Evolutionary conservation across 805 yeast genomes (phyloP).

Genomic region (Wickerhamomyces subpelliculosus): DNA sequence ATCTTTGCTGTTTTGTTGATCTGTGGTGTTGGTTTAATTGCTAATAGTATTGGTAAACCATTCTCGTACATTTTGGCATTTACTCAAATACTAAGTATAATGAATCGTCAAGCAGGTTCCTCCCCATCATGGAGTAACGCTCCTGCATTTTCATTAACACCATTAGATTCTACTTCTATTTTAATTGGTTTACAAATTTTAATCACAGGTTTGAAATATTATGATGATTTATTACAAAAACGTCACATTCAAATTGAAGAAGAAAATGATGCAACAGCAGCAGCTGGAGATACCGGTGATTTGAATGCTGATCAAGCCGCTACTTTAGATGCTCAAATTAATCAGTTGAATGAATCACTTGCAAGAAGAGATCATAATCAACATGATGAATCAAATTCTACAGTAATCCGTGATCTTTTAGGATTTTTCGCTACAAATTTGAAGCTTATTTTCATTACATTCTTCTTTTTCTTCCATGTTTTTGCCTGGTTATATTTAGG

Average conservation of each 20-base stretch:
- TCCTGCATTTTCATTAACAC: too few species aligned
- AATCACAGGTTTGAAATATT: constrained; percentile 7
- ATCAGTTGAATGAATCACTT: neutral
- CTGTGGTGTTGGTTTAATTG: constrained; percentile 13
- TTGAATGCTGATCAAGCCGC: neutral
- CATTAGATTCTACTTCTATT: constrained; percentile 8
- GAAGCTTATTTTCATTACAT: neutral
- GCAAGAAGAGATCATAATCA: constrained; percentile 11
- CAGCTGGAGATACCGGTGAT: neutral
- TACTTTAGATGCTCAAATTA: neutral
- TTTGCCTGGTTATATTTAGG: neutral
- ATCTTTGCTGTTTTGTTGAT: constrained; percentile 33
- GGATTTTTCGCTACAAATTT: neutral
- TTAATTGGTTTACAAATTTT: constrained; percentile 16
- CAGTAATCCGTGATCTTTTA: neutral
- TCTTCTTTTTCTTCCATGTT: neutral
- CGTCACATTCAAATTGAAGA: neutral
- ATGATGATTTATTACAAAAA: constrained; percentile 10
- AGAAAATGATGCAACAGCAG: neutral
- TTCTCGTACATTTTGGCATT: too few species aligned
- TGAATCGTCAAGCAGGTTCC: too few species aligned
- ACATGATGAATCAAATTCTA: too few species aligned
- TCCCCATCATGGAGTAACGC: too few species aligned
- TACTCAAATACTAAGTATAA: too few species aligned
- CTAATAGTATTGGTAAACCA: constrained; percentile 24